Base-by-base conservation (phyloP, 306 rosid genomes). In the Corylus heterophylla region DNA sequence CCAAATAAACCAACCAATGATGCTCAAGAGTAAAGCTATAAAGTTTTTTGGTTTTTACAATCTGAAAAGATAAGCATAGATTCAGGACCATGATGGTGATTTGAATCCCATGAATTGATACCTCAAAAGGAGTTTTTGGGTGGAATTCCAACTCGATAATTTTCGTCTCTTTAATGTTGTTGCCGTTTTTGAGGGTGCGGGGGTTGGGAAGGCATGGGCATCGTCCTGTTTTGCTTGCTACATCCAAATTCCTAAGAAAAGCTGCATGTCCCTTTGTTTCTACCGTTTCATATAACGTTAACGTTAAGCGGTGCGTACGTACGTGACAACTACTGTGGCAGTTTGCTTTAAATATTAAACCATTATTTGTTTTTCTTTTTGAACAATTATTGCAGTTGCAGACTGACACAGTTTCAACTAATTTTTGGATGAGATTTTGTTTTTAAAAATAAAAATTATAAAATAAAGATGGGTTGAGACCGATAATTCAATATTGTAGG, bases 121-220 rank as follows among this genome's bases (percentile, higher is more conserved):
- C 52, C 79, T 35, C 18, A 56, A 74, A 78, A 78, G 76, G 18
- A 54, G 75, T 42, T 49, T 4, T 69, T 78, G 39, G 76, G 92
- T 92, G 97, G 88, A 86, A 87, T 75, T 90, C 91, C 97, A 88
- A 83, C 82, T 85, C 90, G 8, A 79, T 77, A 18, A 73, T 73
- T 49, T 81, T 86, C 87, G 88, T 87, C 85, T 76, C 25, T 71
- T 29, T 78, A 54, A 35, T 67, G 70, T 14, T 67, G 14, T 71
- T 49, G 39, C 29, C 73, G 69, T 69, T 75, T 74, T 82, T 83
- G 73, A n/a, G 16, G 68, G 68, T 56, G 67, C 55, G 35, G 50
- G 51, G 61, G 25, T 52, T n/a, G 59, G 12, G 71, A 48, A 81
- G 74, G 68, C 47, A 76, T 66, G 82, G 79, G 18, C 50, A 37